Evolutionary conservation across 2,329 filamentous ascomycete species (phyloP), one percentile per base, ranked within the genome.

Genomic region (Scedosporium boydii): DNA sequence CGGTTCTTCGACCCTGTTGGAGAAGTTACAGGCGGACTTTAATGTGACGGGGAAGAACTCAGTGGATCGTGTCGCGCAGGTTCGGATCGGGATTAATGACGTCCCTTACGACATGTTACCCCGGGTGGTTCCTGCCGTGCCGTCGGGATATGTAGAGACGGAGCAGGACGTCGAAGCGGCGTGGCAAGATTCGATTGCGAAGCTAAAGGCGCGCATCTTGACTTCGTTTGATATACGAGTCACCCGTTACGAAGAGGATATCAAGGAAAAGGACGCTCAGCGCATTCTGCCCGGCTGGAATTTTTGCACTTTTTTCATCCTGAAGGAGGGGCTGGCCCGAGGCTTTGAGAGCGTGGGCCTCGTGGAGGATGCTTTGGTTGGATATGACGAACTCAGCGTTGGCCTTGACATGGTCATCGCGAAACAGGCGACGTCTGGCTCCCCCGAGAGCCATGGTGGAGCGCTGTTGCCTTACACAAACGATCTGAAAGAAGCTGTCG

Each of bases 291-390:
- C 95, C 0, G 95, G 95, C 0, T 99, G 95, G 95, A 99, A 99
- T 71, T 99, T 99, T 72, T 98, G 95, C 75, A 99, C 95, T 0
- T 99, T 99, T 72, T 99, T 99, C 72, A 93, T 99, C 16, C 81
- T 99, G 7, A 99, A 99, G 70, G 95, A 99, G 73, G 95, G 95
- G 0, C 78, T 99, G 42, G 93, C 95, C 1, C 84, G 91, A 67
- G 96, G 93, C 0, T 96, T 99, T 67, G 96, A 99, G 73, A 98
- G 91, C 71, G 93, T 98, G 3, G 96, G 96, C 0, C 79, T 99
- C 9, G 91, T 97, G 7, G 95, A 99, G 70, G 95, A 99, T 80
- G 93, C 95, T 3, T 77, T 99, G 46, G 90, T 95, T 4, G 91
- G 92, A 14, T 99, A 99, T 68, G 95, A 98, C 72, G 93, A 99